These are phyloP conservation scores for Chaetomium strumarium DNA, from an alignment of 2,329 filamentous ascomycete genomes.

Conservation along the genomic window DNA sequence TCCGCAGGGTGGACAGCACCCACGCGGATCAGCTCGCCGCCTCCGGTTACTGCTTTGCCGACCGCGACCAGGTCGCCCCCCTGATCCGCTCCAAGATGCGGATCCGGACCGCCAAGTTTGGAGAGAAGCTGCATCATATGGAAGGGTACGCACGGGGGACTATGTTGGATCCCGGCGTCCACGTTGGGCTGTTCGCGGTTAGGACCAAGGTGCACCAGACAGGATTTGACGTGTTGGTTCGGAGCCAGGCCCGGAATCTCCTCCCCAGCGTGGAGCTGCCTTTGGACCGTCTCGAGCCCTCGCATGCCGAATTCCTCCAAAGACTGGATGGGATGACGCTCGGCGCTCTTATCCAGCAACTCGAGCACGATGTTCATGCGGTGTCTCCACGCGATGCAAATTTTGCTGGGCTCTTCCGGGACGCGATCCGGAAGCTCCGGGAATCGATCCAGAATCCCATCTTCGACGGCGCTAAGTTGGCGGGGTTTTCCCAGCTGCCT, in stretches of 20 bases:
- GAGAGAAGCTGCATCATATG: constrained; percentile 58
- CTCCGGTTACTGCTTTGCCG: constrained; percentile 72
- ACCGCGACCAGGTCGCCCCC: constrained; percentile 59
- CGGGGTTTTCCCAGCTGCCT: constrained; percentile 36
- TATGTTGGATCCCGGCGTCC: constrained; percentile 47
- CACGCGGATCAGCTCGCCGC: constrained; percentile 60
- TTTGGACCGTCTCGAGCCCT: constrained; percentile 45
- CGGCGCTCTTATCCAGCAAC: constrained; percentile 32
- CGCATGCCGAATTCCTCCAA: constrained; percentile 50
- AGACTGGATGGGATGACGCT: constrained; percentile 43
- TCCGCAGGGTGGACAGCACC: constrained; percentile 53
- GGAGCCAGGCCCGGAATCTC: constrained; percentile 49
- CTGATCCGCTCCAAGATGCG: constrained; percentile 70
- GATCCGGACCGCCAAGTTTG: constrained; percentile 58
- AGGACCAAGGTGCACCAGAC: constrained; percentile 44
- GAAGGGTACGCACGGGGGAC: constrained; percentile 46
- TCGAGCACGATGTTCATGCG: constrained; percentile 32
- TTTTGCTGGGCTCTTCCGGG: constrained; percentile 19
- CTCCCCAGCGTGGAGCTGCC: constrained; percentile 55
- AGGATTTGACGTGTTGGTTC: constrained; percentile 60
- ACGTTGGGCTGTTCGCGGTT: constrained; percentile 54
- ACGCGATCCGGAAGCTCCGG: constrained; percentile 34
- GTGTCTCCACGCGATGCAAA: constrained; percentile 12
- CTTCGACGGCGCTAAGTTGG: constrained; percentile 38
- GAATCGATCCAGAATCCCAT: constrained; percentile 36